Conservation (phyloP, 495 filamentous ascomycete species). For the Sordaria brevicollis region DNA sequence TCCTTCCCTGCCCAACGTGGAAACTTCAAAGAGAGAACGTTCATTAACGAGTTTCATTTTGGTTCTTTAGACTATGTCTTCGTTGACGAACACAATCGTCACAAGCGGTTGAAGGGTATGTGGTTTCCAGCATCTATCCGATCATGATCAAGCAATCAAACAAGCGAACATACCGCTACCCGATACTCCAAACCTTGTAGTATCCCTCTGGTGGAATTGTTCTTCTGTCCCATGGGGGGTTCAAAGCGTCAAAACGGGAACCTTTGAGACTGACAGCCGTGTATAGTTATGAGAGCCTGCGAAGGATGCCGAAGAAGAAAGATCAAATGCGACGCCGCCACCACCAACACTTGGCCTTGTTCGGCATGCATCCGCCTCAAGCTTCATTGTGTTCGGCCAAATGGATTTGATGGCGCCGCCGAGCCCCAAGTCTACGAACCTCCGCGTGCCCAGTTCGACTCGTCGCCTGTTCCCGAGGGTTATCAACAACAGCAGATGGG, state of each 20-base stretch:
- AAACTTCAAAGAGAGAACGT: background rate
- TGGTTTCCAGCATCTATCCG: background rate
- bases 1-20: background rate
- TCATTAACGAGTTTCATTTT: constrained; percentile 1
- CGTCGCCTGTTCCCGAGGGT: constrained; percentile 39
- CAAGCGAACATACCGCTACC: background rate
- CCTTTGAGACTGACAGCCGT: constrained; percentile 14
- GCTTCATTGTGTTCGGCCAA: constrained; percentile 85
- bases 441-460: constrained; percentile 33
- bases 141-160: background rate
- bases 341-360: constrained; percentile 97
- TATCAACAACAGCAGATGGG: constrained; percentile 40
- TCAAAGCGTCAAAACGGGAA: background rate
- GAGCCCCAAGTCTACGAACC: constrained; percentile 38
- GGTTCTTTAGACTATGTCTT: constrained; percentile 82
- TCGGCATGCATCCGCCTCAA: constrained; percentile 88
- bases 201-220: background rate
- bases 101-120: constrained; percentile 92
- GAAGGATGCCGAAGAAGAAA: constrained; percentile 87
- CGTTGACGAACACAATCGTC: constrained; percentile 97
- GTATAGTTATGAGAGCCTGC: constrained; percentile 90
- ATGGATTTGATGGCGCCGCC: constrained; percentile 69
- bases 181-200: background rate
- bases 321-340: constrained; percentile 96
- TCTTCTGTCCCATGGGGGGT: background rate